Evolutionary conservation across 2,329 filamentous ascomycete genomes (phyloP).

Genomic region (Teratosphaeriaceae sp.): DNA sequence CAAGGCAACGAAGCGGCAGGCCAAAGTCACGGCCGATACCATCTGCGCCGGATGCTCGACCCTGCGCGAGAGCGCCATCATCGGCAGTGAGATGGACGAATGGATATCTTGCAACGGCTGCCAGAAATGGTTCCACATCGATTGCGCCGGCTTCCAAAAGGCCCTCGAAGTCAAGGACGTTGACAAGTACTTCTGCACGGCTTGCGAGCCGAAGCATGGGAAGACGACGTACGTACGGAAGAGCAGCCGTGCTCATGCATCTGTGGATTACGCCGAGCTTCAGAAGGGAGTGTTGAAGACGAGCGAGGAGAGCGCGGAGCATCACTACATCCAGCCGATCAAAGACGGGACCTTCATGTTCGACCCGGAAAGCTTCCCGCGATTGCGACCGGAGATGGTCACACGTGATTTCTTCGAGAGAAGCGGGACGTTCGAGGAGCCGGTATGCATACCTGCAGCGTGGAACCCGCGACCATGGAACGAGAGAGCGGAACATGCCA

Average conservation of each 20-base stretch:
- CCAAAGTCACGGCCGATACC: slow-evolving; percentile 32
- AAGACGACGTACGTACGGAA: slow-evolving; percentile 61
- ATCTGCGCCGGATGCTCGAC: slow-evolving; percentile 53
- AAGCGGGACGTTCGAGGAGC: slow-evolving; percentile 57
- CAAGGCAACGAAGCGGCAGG: slow-evolving; percentile 21
- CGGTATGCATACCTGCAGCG: slow-evolving; percentile 58
- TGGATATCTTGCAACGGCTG: slow-evolving; percentile 66
- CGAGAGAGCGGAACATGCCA: slow-evolving; percentile 1
- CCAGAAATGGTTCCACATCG: slow-evolving; percentile 62
- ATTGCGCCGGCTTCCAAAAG: slow-evolving; percentile 60
- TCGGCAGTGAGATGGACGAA: slow-evolving; percentile 45
- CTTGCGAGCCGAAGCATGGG: slow-evolving; percentile 54
- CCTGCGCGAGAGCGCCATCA: slow-evolving; percentile 45
- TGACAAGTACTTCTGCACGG: slow-evolving; percentile 60
- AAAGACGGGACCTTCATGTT: slow-evolving; percentile 58
- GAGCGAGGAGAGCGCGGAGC: slow-evolving; percentile 56
- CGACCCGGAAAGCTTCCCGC: slow-evolving; percentile 55
- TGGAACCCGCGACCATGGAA: slow-evolving; percentile 50
- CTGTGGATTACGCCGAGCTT: slow-evolving; percentile 62
- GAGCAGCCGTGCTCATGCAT: slow-evolving; percentile 56
- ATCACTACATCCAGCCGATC: slow-evolving; percentile 62
- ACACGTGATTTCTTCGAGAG: slow-evolving; percentile 58
- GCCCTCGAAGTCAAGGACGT: slow-evolving; percentile 58
- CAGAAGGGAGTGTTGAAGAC: slow-evolving; percentile 61
- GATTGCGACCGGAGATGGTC: slow-evolving; percentile 57